Conservation (phyloP, 1,284 basidiomycete genomes). For the Trametes hirsuta region DNA sequence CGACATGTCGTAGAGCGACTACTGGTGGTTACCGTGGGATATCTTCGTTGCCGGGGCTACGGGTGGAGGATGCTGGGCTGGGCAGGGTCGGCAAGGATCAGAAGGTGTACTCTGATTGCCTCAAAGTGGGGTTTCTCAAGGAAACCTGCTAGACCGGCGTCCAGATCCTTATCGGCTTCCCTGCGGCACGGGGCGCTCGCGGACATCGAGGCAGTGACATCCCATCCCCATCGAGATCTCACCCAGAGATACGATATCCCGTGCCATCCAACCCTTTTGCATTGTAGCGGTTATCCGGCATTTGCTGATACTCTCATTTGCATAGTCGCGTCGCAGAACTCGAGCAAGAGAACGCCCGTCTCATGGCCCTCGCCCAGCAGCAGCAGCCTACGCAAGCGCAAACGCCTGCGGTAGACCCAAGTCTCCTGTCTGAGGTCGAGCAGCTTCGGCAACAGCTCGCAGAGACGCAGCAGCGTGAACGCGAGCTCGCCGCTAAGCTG, state of each 20-base stretch:
- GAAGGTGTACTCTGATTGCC: neutral
- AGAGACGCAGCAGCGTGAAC: slow-evolving; percentile 67
- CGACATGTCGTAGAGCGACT: too few species aligned
- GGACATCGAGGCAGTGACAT: slow-evolving; percentile 8
- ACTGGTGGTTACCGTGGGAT: too few species aligned
- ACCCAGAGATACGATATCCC: neutral
- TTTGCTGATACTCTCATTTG: neutral
- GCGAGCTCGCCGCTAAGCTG: slow-evolving; percentile 62
- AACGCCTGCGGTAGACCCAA: slow-evolving; percentile 26
- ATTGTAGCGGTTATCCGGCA: neutral
- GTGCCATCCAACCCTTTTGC: neutral
- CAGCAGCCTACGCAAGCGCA: slow-evolving; percentile 5
- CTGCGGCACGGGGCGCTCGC: neutral
- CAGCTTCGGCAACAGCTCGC: slow-evolving; percentile 65
- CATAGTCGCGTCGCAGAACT: slow-evolving; percentile 73
- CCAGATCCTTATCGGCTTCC: neutral
- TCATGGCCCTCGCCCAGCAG: slow-evolving; percentile 53
- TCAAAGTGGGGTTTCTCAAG: neutral
- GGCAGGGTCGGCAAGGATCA: slow-evolving; percentile 1
- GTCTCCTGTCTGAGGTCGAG: slow-evolving; percentile 63
- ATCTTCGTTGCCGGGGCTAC: neutral
- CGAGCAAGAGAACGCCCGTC: slow-evolving; percentile 76
- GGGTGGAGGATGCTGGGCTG: neutral
- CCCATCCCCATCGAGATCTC: neutral
- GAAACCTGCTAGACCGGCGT: neutral